These are phyloP conservation scores for Trichosporon coremiiforme DNA, from an alignment of 1,284 basidiomycete genomes.

Conservation along the genomic window DNA sequence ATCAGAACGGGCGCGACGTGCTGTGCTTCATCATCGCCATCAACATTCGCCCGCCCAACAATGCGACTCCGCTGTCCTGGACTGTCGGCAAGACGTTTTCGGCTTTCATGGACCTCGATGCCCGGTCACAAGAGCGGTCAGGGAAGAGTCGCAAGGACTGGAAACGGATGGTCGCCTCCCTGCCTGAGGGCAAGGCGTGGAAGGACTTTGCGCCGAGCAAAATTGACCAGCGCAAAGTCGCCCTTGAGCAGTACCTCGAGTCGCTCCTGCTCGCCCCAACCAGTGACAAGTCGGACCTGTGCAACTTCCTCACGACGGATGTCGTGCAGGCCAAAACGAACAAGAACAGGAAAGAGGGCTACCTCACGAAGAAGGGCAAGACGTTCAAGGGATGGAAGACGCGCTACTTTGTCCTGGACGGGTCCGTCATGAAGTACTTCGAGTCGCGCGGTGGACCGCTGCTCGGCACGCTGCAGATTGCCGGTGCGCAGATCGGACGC, in stretches of 20 bases:
- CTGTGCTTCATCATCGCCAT: conserved; percentile 54
- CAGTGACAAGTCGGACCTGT: conserved; percentile 85
- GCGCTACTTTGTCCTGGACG: conserved; percentile 86
- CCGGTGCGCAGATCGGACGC: conserved; percentile 81
- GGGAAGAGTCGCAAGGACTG: conserved; percentile 66
- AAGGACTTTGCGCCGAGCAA: conserved; percentile 95
- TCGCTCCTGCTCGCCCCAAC: conserved; percentile 79
- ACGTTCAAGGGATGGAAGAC: conserved; percentile 90
- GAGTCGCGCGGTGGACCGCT: conserved; percentile 90
- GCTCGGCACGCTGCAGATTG: conserved; percentile 82
- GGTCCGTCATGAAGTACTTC: conserved; percentile 86
- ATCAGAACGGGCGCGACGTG: conserved; percentile 52
- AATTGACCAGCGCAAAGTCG: conserved; percentile 88
- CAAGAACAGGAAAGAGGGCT: conserved; percentile 92
- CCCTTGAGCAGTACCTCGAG: conserved; percentile 84
- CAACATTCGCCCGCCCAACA: conserved; percentile 48
- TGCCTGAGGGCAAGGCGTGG: conserved; percentile 92
- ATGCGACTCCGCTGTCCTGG: conserved; percentile 66
- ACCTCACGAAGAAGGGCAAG: conserved; percentile 93
- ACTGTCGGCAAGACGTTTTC: conserved; percentile 90
- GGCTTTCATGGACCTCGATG: conserved; percentile 82
- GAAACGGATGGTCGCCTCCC: conserved; percentile 70
- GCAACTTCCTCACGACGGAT: conserved; percentile 89
- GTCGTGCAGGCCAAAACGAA: conserved; percentile 79
- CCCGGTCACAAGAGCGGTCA: conserved; percentile 62